Percentiles rank a stretch among this genome's conserved stretches.
These are phyloP conservation scores for Afroboletus lepidellus DNA, from an alignment of 1,284 basidiomycete species.

Conservation along the genomic window DNA sequence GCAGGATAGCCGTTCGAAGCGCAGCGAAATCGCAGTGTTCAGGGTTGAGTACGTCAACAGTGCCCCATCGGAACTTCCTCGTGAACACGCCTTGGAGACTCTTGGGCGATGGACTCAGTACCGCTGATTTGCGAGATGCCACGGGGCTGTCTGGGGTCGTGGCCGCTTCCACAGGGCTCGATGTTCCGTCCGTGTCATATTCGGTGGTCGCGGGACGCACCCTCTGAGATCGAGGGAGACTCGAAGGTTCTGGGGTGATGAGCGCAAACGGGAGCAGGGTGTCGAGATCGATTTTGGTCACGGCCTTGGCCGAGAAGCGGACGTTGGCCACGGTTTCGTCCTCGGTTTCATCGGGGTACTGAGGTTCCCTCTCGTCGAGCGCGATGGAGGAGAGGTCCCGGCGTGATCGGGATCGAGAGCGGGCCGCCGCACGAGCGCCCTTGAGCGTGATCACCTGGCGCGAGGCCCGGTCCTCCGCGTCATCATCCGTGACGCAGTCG, in stretches of 20 bases:
- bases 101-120: conserved; percentile 54
- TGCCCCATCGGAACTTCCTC: conserved; percentile 79
- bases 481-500: conserved; percentile 32
- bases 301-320: conserved; percentile 68
- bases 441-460: conserved; percentile 71
- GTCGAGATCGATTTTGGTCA: conserved; percentile 56
- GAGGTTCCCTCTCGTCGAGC: conserved; percentile 49
- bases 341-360: conserved; percentile 50
- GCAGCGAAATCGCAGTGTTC: conserved; percentile 82
- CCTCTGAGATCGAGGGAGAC: conserved; percentile 37
- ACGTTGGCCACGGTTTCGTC: conserved; percentile 68
- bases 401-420: conserved; percentile 71
- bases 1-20: conserved; percentile 72
- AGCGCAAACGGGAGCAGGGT: conserved; percentile 71
- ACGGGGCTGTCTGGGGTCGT: conserved; percentile 22
- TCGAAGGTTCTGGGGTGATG: conserved; percentile 63
- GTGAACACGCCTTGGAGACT: conserved; percentile 70
- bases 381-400: conserved; percentile 57
- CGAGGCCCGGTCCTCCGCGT: conserved; percentile 52
- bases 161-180: conserved; percentile 18
- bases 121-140: conserved; percentile 40
- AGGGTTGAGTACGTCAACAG: conserved; percentile 78
- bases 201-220: conserved; percentile 16
- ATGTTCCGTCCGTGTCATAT: conserved; percentile 20
- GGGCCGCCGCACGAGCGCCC: conserved; percentile 42